Evolutionary conservation across 2,329 filamentous ascomycete genomes (phyloP), one percentile per base, ranked within the genome.

Genomic region (Aspergillus quadrilineatus): DNA sequence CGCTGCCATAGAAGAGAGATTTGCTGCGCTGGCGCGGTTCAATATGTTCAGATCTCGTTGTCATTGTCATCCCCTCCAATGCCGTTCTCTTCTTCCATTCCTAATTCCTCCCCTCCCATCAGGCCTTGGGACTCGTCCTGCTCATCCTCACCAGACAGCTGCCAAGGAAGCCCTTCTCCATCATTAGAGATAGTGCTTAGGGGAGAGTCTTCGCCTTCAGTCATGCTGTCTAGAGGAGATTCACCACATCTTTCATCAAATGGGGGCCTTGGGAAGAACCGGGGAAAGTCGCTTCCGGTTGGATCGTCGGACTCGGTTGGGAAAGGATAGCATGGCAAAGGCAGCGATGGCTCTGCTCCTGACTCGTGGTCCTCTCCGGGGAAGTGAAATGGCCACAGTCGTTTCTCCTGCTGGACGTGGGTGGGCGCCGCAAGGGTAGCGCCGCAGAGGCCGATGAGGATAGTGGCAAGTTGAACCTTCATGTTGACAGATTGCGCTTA

Each of bases 391-490:
- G 56, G 51, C 26, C 50, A 36, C 6, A 49, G 15, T 5, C 50
- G 6, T 26, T 37, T 44, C 10, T 53, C 30, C 17, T 34, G 42
- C 10, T 29, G 12, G 7, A 17, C 34, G n/a, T 28, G 14, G 36
- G 48, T 17, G 14, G 60, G 60, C 7, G 53, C 46, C 14, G 60
- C 52, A 22, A 61, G 30, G 34, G 26, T 52, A 14, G 46, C 36
- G 46, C 56, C 55, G 49, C 54, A 56, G 14, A 62, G 30, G 26
- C 53, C 41, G 44, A 57, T 17, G 10, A 62, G 32, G 32, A 62
- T 29, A n/a, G 53, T 46, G 10, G 51, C 49, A 10, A 41, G 41
- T 51, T 57, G 56, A 34, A 53, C 26, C 30, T 34, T 60, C 60
- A 62, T 62, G 4, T 14, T 55, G 48, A 39, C 10, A 29, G 46